Evolutionary conservation across 2,329 filamentous ascomycete species (phyloP).

Genomic region (Epicoccum sorghinum): DNA sequence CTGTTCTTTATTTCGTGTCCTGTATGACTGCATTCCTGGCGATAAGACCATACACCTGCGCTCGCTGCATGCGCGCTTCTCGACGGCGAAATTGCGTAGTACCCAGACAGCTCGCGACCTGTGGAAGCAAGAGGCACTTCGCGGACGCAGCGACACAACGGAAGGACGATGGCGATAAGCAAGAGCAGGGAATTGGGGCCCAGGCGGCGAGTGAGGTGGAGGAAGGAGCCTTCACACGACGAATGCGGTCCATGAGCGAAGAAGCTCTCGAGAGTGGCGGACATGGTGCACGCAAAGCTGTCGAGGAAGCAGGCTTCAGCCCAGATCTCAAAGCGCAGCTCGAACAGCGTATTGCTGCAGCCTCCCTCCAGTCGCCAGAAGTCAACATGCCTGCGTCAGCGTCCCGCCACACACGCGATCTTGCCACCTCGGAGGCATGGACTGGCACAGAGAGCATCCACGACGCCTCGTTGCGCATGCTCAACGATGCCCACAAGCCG

Average conservation of each 20-base stretch:
- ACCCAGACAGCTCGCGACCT: constrained; percentile 11
- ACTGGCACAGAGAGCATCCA: constrained; percentile 74
- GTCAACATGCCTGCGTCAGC: constrained; percentile 64
- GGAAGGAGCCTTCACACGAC: constrained; percentile 63
- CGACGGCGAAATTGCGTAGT: constrained; percentile 17
- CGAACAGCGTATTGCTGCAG: constrained; percentile 63
- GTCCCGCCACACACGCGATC: constrained; percentile 70
- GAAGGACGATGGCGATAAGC: constrained; percentile 9
- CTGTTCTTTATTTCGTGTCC: constrained; percentile 9
- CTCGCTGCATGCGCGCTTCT: constrained; percentile 49
- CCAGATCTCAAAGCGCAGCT: constrained; percentile 64
- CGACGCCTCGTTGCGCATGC: constrained; percentile 82
- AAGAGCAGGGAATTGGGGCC: background rate
- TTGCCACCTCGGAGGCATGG: constrained; percentile 75
- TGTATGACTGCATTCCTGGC: constrained; percentile 39
- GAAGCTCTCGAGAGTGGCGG: constrained; percentile 62
- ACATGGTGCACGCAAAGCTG: constrained; percentile 60
- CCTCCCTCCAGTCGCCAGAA: constrained; percentile 62
- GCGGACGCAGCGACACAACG: constrained; percentile 28
- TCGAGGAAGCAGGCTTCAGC: constrained; percentile 68
- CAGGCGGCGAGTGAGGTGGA: constrained; percentile 23
- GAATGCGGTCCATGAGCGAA: constrained; percentile 66
- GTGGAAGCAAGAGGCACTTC: constrained; percentile 25
- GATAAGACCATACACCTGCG: constrained; percentile 39
- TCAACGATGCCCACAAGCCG: constrained; percentile 67